These are phyloP conservation scores for Blastomyces silverae DNA, from an alignment of 2,329 filamentous ascomycete species.

Conservation along the genomic window DNA sequence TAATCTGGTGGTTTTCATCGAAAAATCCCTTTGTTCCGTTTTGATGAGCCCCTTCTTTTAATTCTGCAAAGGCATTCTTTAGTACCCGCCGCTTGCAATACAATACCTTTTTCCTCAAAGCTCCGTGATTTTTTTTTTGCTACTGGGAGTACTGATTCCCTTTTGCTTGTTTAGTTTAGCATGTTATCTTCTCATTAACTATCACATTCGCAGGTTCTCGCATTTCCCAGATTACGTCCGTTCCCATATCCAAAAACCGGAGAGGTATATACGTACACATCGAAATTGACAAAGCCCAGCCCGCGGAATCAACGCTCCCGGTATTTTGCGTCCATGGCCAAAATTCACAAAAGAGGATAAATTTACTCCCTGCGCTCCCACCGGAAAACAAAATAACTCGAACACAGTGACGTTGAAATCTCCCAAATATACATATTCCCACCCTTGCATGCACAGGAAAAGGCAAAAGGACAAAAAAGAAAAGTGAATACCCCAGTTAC, in stretches of 20 bases:
- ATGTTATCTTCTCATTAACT: background rate
- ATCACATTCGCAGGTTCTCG: background rate
- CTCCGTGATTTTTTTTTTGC: constrained; percentile 2
- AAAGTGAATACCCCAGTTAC: background rate
- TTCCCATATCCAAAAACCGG: background rate
- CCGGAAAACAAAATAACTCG: background rate
- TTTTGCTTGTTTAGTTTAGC: background rate
- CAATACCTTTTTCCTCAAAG: constrained; percentile 12
- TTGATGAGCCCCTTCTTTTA: constrained; percentile 3
- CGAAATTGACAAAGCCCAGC: background rate
- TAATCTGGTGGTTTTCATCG: constrained; percentile 1
- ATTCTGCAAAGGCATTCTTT: constrained; percentile 14
- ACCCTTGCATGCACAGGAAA: no score
- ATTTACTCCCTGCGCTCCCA: background rate
- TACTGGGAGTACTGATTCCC: background rate
- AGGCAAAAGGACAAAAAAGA: background rate
- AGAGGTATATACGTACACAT: background rate
- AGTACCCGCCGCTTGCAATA: constrained; percentile 18
- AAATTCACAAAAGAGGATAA: background rate
- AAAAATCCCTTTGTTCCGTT: constrained; percentile 1
- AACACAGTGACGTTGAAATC: background rate
- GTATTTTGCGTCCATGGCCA: background rate
- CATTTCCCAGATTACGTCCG: background rate
- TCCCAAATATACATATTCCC: background rate
- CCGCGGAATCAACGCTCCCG: background rate